Evolutionary conservation across 2,329 filamentous ascomycete species (phyloP).

Genomic region (Mycosphaerelloides madeirae): DNA sequence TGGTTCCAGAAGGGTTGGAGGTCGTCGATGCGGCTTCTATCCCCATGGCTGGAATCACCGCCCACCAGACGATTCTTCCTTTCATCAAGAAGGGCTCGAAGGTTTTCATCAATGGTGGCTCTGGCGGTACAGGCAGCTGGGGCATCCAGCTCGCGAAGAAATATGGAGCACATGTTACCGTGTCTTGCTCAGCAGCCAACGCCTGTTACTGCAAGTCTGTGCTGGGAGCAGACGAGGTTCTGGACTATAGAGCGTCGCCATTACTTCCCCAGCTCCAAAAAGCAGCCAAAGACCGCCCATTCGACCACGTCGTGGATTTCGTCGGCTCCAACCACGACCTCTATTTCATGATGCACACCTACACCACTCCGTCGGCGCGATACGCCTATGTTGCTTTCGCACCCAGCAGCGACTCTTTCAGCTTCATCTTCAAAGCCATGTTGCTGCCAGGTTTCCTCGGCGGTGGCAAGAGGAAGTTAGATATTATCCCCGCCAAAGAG

Average conservation of each 20-base stretch:
- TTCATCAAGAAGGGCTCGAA: conserved; percentile 40
- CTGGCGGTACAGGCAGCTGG: conserved; percentile 57
- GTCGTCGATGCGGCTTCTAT: conserved; percentile 33
- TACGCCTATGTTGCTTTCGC: conserved; percentile 51
- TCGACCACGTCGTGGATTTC: conserved; percentile 54
- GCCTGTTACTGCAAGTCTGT: conserved; percentile 48
- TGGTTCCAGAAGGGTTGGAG: conserved; percentile 42
- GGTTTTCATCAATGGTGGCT: conserved; percentile 63
- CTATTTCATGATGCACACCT: conserved; percentile 51
- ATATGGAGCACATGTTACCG: conserved; percentile 55
- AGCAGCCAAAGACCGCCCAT: conserved; percentile 28
- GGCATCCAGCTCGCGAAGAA: conserved; percentile 61
- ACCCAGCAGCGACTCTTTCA: conserved; percentile 29
- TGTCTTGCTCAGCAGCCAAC: conserved; percentile 56
- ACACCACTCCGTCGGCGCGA: conserved; percentile 45
- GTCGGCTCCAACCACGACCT: conserved; percentile 48
- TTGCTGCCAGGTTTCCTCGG: conserved; percentile 37
- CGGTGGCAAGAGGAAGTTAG: conserved; percentile 45
- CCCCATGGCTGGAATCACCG: conserved; percentile 35
- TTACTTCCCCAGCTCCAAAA: conserved; percentile 45
- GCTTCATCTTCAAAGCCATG: conserved; percentile 41
- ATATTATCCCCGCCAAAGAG: conserved; percentile 36
- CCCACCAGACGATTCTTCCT: conserved; percentile 34
- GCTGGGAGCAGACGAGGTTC: conserved; percentile 59
- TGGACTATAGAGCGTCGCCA: conserved; percentile 54